phyloP scores from a whole-genome alignment of 2,329 filamentous ascomycete species.

The Neopestalotiopsis clavispora region DNA sequence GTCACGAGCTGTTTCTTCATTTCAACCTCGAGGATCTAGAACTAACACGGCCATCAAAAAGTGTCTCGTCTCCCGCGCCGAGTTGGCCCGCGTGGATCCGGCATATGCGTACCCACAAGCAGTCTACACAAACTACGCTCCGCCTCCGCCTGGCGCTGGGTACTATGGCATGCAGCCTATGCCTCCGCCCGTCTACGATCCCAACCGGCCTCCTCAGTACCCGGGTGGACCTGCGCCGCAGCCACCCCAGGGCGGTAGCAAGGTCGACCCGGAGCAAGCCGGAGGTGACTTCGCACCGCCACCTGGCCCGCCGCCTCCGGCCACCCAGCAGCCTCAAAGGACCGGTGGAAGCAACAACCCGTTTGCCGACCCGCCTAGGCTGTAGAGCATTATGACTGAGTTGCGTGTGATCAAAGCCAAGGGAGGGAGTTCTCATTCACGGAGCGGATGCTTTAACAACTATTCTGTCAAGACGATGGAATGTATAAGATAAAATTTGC shows the following conservation, averaged over 20 bases:
- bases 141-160: slow-evolving; percentile 34
- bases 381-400: slow-evolving; percentile 11
- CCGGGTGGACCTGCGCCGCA: slow-evolving; percentile 33
- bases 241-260: slow-evolving; percentile 53
- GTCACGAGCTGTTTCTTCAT: background rate
- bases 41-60: slow-evolving; percentile 29
- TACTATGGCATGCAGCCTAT: slow-evolving; percentile 56
- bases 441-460: background rate
- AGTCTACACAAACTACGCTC: slow-evolving; percentile 45
- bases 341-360: slow-evolving; percentile 21
- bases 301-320: slow-evolving; percentile 52
- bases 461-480: background rate
- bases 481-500: background rate
- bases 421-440: background rate
- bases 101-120: slow-evolving; percentile 51
- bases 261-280: slow-evolving; percentile 57
- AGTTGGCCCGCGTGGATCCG: slow-evolving; percentile 53
- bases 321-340: slow-evolving; percentile 30
- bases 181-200: slow-evolving; percentile 64
- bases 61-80: slow-evolving; percentile 57
- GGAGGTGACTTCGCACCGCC: slow-evolving; percentile 48
- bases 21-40: background rate
- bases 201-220: slow-evolving; percentile 61
- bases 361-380: slow-evolving; percentile 17
- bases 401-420: background rate